Evolutionary conservation across 306 rosid genomes (phyloP), one percentile per base, ranked within the genome.

Genomic region (Sindora glabra): DNA sequence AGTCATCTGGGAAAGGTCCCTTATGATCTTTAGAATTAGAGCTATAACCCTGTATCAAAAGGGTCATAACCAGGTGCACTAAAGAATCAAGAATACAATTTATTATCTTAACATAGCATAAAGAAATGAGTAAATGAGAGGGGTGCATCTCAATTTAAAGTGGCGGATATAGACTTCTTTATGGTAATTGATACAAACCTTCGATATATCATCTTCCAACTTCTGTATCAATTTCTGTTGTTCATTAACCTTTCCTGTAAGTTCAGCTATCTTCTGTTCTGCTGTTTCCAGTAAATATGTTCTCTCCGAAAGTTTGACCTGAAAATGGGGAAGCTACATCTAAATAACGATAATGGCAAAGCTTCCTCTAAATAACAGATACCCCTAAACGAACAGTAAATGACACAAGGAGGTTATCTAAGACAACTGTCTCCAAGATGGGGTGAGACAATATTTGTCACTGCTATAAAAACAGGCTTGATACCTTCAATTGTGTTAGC

Each of bases 191-290:
- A 59, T 59, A 39, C 74, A 56, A 46, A 92, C 99, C 99, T 89
- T 92, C 62, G 70, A 69, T 74, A 92, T 92, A 76, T 92, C 99
- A 78, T 92, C 99, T 74, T 92, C 99, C 84, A 92, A 84, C 76
- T 86, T 92, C 59, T 86, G 96, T 66, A 92, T 86, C 79, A 92
- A 74, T 46, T 71, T 92, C 58, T 83, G 80, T 60, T 86, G 96
- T 71, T 89, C 99, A 34, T 76, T 79, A 69, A 82, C 85, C 78
- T 82, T 89, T 6, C 40, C 71, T 8, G 83, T 64, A 49, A 89
- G 83, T 74, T 86, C 89, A 60, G 69, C 69, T 47, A 82, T 83
- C 81, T 80, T 86, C 70, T 69, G 68, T 56, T 86, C 89, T 29
- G 95, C 86, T 69, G 87, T 81, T 62, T 84, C 95, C 66, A 92